Evolutionary conservation across 2,329 filamentous ascomycete species (phyloP), one percentile per base, ranked within the genome.

Genomic region (Pezicula neosporulosa): DNA sequence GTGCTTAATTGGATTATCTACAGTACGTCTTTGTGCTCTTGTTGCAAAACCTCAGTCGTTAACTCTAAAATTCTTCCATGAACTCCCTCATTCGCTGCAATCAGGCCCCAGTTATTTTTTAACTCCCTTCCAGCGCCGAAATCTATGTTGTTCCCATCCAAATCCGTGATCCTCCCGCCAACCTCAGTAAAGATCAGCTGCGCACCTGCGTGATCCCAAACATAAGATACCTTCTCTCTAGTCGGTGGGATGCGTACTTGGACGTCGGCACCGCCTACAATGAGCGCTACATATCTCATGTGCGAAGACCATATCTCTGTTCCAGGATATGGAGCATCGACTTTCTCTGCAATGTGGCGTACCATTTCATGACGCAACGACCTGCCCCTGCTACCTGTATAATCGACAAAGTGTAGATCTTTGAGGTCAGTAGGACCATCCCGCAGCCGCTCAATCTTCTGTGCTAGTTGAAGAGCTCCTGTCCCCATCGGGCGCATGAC

Each of bases 171-270:
- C 44, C 68, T 64, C 12, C 74, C 75, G 10, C 78, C 77, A 1
- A 73, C 68, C 59, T 81, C 77, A 50, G 74, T 63, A 50, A 70
- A 74, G 41, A 80, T 69, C 19, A 80, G 61, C 57, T 77, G 72
- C 0, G 77, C 77, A 4, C 77, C 77, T 2, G 75, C 75, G 63
- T 80, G 77, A 60, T 81, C 78, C 77, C 77, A 81, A 16, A 78
- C 35, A 33, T 44, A 44, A 19, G 8, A 65, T 63, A 30, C 65
- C 56, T 56, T 50, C 24, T 47, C 47, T 36, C 19, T 54, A 3
- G 70, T 69, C 48, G 67, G 67, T 8, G 76, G 74, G 24, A 78
- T 72, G 41, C 77, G 73, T 15, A 81, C 59, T 60, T 77, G 70
- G 24, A 76, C 70, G 56, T 77, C 73, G 27, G 73, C 72, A 24